Evolutionary conservation across 805 yeast species (phyloP).

Genomic region (Scheffersomyces spartinae): DNA sequence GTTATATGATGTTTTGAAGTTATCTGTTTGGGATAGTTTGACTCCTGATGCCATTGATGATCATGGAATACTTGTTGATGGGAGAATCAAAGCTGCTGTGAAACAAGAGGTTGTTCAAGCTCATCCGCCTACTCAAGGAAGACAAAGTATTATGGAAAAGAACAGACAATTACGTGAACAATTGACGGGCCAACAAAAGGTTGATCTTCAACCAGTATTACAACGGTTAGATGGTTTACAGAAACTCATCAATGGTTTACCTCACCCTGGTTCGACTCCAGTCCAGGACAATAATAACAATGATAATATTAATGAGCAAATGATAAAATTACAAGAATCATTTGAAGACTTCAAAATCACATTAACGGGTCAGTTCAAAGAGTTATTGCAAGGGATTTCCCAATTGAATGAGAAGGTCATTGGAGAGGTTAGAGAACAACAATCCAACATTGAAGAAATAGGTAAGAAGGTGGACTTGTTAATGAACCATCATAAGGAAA

Average conservation of each 20-base stretch:
- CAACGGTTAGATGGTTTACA: no score
- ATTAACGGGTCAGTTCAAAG: conserved; percentile 18
- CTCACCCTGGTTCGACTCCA: no score
- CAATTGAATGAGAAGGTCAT: conserved; percentile 24
- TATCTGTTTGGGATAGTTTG: conserved; percentile 44
- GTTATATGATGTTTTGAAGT: conserved; percentile 51
- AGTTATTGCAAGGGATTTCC: conserved; percentile 19
- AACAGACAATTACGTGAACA: no score
- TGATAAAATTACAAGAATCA: conserved; percentile 7
- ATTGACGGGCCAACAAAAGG: conserved; percentile 1
- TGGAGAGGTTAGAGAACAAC: conserved; percentile 32
- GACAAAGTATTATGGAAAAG: no score
- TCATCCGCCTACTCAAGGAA: no score
- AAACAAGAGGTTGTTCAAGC: no score
- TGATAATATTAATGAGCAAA: conserved; percentile 1
- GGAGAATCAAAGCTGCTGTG: conserved; percentile 30
- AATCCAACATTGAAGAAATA: conserved; percentile 19
- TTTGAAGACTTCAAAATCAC: conserved; percentile 15
- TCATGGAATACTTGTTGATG: conserved; percentile 36
- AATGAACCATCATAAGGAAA: conserved; percentile 28
- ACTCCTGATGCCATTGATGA: conserved; percentile 47
- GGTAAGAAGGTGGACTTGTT: conserved; percentile 27
- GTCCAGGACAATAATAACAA: conserved; percentile 1
- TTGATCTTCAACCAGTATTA: conserved; percentile 3
- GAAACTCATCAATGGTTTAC: no score